phyloP scores from a whole-genome alignment of 371 early-diverging fungal genomes.

The Apophysomyces ossiformis region DNA sequence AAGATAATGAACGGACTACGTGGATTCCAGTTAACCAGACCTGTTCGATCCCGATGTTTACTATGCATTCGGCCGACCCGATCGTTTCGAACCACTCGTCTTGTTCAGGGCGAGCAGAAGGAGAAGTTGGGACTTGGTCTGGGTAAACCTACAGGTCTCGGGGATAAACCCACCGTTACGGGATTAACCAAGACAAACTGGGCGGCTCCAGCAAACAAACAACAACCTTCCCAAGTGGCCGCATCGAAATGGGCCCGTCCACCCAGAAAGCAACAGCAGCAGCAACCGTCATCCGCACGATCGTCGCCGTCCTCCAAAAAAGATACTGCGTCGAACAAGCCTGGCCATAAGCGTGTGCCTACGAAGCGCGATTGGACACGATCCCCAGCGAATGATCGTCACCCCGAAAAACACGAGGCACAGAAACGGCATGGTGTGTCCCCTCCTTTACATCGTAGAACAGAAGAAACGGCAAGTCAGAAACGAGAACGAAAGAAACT shows the following conservation, averaged over 20 bases:
- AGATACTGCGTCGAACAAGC: too few species aligned
- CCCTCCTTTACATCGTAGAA: slow-evolving; percentile 24
- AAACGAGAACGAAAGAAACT: slow-evolving; percentile 38
- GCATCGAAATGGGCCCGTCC: neutral
- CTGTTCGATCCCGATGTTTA: neutral
- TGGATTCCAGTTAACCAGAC: neutral
- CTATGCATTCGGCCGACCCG: neutral
- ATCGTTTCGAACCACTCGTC: neutral
- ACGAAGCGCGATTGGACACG: slow-evolving; percentile 39
- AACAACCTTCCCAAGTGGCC: neutral
- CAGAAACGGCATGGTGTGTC: slow-evolving; percentile 34
- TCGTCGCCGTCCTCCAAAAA: too few species aligned
- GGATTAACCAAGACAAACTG: neutral
- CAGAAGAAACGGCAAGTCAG: slow-evolving; percentile 23
- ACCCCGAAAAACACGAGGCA: slow-evolving; percentile 36
- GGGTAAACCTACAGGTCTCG: neutral
- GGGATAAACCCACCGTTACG: neutral
- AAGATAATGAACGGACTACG: slow-evolving; percentile 5
- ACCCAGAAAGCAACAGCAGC: neutral
- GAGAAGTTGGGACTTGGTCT: neutral
- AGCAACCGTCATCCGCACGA: neutral
- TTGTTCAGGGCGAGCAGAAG: neutral
- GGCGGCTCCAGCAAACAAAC: neutral
- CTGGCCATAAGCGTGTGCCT: slow-evolving; percentile 19
- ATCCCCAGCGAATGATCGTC: slow-evolving; percentile 29